Evolutionary conservation across 768 basidiomycete genomes (phyloP), one percentile per base, ranked within the genome.

Genomic region (Boletus huronensis): DNA sequence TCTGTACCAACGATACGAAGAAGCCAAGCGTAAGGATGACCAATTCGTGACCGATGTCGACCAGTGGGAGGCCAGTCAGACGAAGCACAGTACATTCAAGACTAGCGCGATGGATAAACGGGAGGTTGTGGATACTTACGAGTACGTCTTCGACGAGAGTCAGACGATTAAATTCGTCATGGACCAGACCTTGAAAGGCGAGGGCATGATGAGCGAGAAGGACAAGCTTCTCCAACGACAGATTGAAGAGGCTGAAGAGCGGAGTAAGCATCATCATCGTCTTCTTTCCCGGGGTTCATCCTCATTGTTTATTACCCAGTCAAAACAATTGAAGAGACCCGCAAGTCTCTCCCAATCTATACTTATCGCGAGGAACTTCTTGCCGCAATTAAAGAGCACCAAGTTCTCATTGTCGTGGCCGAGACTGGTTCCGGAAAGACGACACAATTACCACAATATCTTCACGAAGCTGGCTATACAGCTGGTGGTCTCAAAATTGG

Each of bases 351-450:
- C 21, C 97, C 97, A 2, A 95, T 98, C 53, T 98, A 89, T 64
- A 76, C 81, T 13, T 96, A 87, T 74, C 90, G 94, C 48, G 86
- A 96, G 42, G 79, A 93, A 52, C 83, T 98, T 21, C 84, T 99
- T 9, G 81, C 85, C 21, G 97, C 97, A 0, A 87, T 99, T 55
- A 82, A 83, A 40, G 83, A 93, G 34, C 89, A 97, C 65, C 97
- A 98, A 65, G 90, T 98, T 19, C 83, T 99, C 60, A 94, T 99
- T 53, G 93, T 99, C 45, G 94, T 97, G 47, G 97, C 96, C 11
- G 97, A 99, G 74, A 98, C 97, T 0, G 97, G 97, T 23, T 98
- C 97, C 2, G 97, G 97, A 34, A 99, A 99, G 75, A 99, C 97
- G 2, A 99, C 97, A 0, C 97, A 99, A 69, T 78, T 99, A 3